phyloP scores from a whole-genome alignment of 306 rosid species.

The Parietaria judaica region DNA sequence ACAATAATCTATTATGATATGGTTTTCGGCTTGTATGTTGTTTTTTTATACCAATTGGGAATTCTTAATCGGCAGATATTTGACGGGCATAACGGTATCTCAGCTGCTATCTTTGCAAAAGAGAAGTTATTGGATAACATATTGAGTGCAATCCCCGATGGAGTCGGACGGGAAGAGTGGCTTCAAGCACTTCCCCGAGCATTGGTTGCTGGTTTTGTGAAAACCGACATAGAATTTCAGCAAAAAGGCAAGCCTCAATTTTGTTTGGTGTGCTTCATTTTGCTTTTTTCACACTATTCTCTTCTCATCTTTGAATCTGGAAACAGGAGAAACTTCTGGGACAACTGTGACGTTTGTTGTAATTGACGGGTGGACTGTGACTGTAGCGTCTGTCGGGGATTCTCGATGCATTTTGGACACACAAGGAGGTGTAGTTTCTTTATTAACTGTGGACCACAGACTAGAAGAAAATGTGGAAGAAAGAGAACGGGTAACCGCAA shows the following conservation, averaged over 20 bases:
- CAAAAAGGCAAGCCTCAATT: slow-evolving; percentile 49
- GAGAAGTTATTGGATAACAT: slow-evolving; percentile 72
- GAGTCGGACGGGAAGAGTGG: slow-evolving; percentile 83
- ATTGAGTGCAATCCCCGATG: slow-evolving; percentile 91
- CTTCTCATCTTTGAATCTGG: slow-evolving; percentile 13
- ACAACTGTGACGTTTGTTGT: slow-evolving; percentile 95
- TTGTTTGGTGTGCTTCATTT: not conserved
- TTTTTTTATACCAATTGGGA: slow-evolving; percentile 30
- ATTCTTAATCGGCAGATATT: slow-evolving; percentile 62
- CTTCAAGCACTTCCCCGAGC: slow-evolving; percentile 97
- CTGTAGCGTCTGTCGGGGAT: slow-evolving; percentile 98
- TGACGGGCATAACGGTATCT: slow-evolving; percentile 96
- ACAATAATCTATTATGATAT: slow-evolving; percentile 12
- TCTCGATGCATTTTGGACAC: slow-evolving; percentile 94
- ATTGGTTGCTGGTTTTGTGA: slow-evolving; percentile 89
- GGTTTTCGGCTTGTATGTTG: slow-evolving; percentile 15
- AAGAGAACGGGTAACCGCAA: slow-evolving; percentile 96
- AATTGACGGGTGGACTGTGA: slow-evolving; percentile 91
- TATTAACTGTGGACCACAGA: slow-evolving; percentile 92
- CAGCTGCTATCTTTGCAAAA: slow-evolving; percentile 88
- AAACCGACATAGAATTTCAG: slow-evolving; percentile 97
- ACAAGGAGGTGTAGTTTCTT: slow-evolving; percentile 89
- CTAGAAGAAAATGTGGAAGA: slow-evolving; percentile 93
- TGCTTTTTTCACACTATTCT: not conserved
- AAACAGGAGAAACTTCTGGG: slow-evolving; percentile 95